Percentiles rank a stretch among this genome's conserved stretches.
phyloP scores from a whole-genome alignment of 495 filamentous ascomycete genomes.

The Daldinia concentrica region DNA sequence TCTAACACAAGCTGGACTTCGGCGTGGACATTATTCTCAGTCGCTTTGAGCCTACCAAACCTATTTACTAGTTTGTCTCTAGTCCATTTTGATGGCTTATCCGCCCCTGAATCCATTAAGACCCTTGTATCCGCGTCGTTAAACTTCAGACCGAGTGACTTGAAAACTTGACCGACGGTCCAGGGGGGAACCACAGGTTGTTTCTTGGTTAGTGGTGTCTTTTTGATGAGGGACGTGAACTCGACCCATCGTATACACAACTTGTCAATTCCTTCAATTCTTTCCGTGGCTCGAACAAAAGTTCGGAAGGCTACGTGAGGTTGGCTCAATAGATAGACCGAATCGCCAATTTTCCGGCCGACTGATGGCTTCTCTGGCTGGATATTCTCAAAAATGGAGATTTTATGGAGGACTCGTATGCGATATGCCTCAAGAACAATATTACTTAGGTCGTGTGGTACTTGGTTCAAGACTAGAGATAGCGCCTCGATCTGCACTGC shows the following conservation, averaged over 20 bases:
- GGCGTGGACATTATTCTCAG: conserved; percentile 3
- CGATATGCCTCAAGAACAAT: conserved; percentile 1
- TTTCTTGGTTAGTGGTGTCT: not conserved
- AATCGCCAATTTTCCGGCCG: not conserved
- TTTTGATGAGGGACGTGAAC: not conserved
- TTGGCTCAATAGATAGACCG: not conserved
- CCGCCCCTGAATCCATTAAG: not conserved
- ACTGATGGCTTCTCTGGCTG: not conserved
- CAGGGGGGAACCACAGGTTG: not conserved
- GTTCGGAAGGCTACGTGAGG: not conserved
- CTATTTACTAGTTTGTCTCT: conserved; percentile 3
- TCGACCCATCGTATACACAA: conserved; percentile 1
- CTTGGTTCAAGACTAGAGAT: not conserved
- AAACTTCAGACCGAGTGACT: not conserved
- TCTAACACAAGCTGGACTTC: conserved; percentile 4
- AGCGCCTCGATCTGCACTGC: not conserved
- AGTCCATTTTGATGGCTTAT: not conserved
- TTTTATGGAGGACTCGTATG: not conserved
- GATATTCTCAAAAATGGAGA: not conserved
- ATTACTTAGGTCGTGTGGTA: no score
- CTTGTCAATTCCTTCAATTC: conserved; percentile 7
- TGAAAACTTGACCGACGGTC: conserved; percentile 3
- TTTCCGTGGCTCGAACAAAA: conserved; percentile 3
- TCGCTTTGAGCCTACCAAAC: not conserved
- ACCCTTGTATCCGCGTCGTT: not conserved